Conservation (phyloP, 192 early-diverging fungal genomes). For the Linnemannia schmuckeri region DNA sequence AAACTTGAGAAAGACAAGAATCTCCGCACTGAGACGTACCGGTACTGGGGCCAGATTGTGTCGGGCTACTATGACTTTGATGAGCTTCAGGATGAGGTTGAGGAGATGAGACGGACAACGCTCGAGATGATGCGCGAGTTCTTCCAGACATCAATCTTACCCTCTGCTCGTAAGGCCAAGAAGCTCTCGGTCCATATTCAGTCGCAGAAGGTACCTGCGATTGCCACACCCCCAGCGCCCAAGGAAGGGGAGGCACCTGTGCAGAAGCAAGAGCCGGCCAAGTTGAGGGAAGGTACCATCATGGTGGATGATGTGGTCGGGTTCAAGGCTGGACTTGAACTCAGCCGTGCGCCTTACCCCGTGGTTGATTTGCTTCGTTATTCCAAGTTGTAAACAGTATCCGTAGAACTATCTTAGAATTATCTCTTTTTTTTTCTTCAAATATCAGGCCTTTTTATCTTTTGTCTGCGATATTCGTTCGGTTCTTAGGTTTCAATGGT, state of each 20-base stretch:
- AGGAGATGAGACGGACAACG: constrained; percentile 62
- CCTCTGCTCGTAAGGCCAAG: constrained; percentile 61
- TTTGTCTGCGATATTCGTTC: not conserved
- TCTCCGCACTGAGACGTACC: constrained; percentile 78
- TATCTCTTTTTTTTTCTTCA: not conserved
- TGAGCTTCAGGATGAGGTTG: constrained; percentile 72
- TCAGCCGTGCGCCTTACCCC: constrained; percentile 61
- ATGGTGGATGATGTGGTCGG: constrained; percentile 61
- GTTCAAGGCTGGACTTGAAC: constrained; percentile 63
- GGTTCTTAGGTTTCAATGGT: no score
- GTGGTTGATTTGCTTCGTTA: constrained; percentile 44
- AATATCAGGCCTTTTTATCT: not conserved
- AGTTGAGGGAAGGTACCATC: constrained; percentile 53
- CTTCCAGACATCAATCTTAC: constrained; percentile 68
- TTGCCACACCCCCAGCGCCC: constrained; percentile 25
- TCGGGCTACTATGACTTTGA: constrained; percentile 92
- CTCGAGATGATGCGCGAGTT: constrained; percentile 70
- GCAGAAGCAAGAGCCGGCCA: constrained; percentile 14
- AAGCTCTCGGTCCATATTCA: constrained; percentile 80
- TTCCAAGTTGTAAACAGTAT: constrained; percentile 26
- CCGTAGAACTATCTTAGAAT: not conserved
- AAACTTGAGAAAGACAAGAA: constrained; percentile 92
- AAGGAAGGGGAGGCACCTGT: constrained; percentile 42
- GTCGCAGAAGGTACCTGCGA: constrained; percentile 65
- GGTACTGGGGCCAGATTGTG: constrained; percentile 82